Evolutionary conservation across 106 monocot genomes (phyloP).

Genomic region (Chionographis japonica): DNA sequence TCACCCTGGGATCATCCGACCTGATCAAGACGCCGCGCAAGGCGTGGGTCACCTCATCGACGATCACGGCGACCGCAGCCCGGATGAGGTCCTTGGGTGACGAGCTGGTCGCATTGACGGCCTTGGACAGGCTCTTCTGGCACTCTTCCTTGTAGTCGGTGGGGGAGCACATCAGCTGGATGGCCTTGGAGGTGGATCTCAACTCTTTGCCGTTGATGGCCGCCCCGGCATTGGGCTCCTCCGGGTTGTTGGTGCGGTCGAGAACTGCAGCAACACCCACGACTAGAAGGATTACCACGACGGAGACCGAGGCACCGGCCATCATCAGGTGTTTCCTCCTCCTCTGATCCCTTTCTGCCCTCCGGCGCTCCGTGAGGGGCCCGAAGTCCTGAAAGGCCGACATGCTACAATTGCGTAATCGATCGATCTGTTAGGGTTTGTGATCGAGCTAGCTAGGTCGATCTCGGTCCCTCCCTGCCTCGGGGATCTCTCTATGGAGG

Average conservation of each 20-base stretch:
- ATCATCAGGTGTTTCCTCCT: conserved; percentile 36
- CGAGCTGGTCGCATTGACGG: conserved; percentile 1
- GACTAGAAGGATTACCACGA: conserved; percentile 31
- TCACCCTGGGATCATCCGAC: conserved; percentile 40
- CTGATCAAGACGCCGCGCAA: conserved; percentile 15
- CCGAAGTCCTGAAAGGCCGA: conserved; percentile 64
- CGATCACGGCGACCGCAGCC: conserved; percentile 47
- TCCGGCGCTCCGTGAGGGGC: conserved; percentile 59
- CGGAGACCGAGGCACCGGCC: conserved; percentile 24
- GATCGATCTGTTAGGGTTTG: not conserved
- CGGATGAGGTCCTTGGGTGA: conserved; percentile 54
- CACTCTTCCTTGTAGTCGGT: conserved; percentile 31
- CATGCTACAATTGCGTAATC: conserved; percentile 7
- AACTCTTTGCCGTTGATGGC: not conserved
- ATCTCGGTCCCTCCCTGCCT: conserved; percentile 25
- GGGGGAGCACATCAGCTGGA: conserved; percentile 23
- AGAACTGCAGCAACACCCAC: conserved; percentile 21
- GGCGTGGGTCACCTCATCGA: conserved; percentile 28
- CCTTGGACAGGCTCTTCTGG: conserved; percentile 26
- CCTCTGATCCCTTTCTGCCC: conserved; percentile 34
- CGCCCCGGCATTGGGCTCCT: no score
- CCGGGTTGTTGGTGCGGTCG: conserved; percentile 10
- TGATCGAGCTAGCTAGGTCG: not conserved
- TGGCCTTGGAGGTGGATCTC: conserved; percentile 14
- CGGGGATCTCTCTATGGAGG: not conserved